Percentiles rank a stretch among this genome's conserved stretches.
Conservation (phyloP, 2,329 filamentous ascomycete genomes). For the Lasiodiplodia hormozganensis region DNA sequence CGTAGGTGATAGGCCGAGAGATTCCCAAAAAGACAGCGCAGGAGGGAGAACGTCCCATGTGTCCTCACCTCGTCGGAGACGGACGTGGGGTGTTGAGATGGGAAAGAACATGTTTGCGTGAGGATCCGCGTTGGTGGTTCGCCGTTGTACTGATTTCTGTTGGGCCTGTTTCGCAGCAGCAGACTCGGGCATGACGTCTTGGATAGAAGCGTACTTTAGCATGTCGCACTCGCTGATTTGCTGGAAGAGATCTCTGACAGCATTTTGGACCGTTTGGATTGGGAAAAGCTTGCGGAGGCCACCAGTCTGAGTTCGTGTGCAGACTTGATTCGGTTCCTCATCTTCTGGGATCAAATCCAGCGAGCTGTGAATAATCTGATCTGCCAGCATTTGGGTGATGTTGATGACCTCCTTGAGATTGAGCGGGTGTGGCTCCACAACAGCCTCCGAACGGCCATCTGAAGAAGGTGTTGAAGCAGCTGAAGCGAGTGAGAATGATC, state of each 20-base stretch:
- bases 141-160: slow-evolving; percentile 42
- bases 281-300: not conserved
- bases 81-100: slow-evolving; percentile 69
- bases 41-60: slow-evolving; percentile 77
- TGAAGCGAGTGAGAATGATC: slow-evolving; percentile 25
- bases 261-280: slow-evolving; percentile 15
- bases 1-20: slow-evolving; percentile 74
- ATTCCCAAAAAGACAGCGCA: slow-evolving; percentile 81
- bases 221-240: slow-evolving; percentile 43
- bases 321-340: not conserved
- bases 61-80: slow-evolving; percentile 72
- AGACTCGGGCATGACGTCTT: slow-evolving; percentile 50
- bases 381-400: slow-evolving; percentile 27
- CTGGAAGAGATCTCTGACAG: slow-evolving; percentile 40
- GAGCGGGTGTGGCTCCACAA: slow-evolving; percentile 1
- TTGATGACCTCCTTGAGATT: slow-evolving; percentile 27
- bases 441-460: slow-evolving; percentile 14
- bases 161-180: slow-evolving; percentile 38
- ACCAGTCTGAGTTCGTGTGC: not conserved
- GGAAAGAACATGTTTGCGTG: slow-evolving; percentile 26
- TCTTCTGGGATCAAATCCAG: slow-evolving; percentile 20
- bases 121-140: slow-evolving; percentile 37
- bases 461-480: slow-evolving; percentile 28
- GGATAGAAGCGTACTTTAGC: slow-evolving; percentile 44
- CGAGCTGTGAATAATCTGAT: slow-evolving; percentile 25